Percentiles rank a stretch among this genome's conserved stretches.
phyloP scores from a whole-genome alignment of 768 basidiomycete species.

The Chiua virens region DNA sequence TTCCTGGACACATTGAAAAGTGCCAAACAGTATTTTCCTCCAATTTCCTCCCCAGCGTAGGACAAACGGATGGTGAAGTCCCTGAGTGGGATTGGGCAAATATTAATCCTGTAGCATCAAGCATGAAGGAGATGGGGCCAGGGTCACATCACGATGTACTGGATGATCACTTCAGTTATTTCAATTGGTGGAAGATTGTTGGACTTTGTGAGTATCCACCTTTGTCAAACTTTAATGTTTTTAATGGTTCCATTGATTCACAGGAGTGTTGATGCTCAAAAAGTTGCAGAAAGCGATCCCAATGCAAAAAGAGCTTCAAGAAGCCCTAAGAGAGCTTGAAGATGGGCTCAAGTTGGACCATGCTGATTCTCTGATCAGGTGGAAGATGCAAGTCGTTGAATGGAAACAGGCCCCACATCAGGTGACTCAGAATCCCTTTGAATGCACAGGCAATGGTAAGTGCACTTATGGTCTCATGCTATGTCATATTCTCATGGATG shows the following conservation, averaged over 20 bases:
- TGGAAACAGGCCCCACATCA: background rate
- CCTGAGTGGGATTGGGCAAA: constrained; percentile 39
- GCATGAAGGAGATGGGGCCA: constrained; percentile 38
- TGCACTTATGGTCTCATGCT: too few species aligned
- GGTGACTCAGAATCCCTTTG: background rate
- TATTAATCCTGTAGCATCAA: constrained; percentile 31
- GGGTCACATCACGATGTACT: constrained; percentile 21
- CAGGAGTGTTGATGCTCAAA: background rate
- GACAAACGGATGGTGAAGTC: constrained; percentile 24
- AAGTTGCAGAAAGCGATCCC: background rate
- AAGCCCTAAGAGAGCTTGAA: too few species aligned
- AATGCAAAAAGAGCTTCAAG: too few species aligned
- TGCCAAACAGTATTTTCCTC: background rate
- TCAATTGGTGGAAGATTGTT: too few species aligned
- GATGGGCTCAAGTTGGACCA: too few species aligned
- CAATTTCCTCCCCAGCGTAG: background rate
- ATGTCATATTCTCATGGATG: too few species aligned
- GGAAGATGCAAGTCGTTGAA: background rate
- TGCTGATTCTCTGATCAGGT: background rate
- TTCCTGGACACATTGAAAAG: background rate
- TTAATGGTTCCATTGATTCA: too few species aligned
- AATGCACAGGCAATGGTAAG: background rate
- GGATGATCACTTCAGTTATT: background rate
- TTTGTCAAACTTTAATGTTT: too few species aligned
- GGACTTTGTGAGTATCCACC: too few species aligned